These are phyloP conservation scores for Phellopilus nigrolimitatus DNA, from an alignment of 1,284 basidiomycete species.

Conservation along the genomic window DNA sequence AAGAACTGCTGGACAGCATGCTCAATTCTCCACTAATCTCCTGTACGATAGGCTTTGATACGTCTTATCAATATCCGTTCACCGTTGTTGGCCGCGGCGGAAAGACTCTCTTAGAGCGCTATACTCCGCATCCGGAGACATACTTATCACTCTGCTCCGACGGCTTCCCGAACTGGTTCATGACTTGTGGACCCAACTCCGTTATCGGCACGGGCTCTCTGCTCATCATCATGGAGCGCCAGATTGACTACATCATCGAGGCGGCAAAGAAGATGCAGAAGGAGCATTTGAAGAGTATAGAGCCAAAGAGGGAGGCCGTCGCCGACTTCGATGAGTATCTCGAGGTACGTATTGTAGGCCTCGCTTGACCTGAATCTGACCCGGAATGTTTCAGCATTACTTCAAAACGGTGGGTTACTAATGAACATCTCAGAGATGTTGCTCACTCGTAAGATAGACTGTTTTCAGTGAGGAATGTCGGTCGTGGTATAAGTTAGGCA, in stretches of 20 bases:
- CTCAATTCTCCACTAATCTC: too few species aligned
- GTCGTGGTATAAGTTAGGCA: too few species aligned
- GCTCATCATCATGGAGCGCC: too few species aligned
- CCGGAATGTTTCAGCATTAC: constrained; percentile 38
- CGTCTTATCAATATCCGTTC: constrained; percentile 43
- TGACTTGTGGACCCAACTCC: too few species aligned
- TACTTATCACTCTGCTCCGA: constrained; percentile 54
- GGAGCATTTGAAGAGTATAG: constrained; percentile 54
- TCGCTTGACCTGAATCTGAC: neutral
- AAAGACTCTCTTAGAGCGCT: constrained; percentile 42
- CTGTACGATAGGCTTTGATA: too few species aligned
- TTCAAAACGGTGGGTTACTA: constrained; percentile 38
- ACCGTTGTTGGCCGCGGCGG: constrained; percentile 49
- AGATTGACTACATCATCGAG: too few species aligned
- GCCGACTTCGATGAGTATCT: constrained; percentile 54
- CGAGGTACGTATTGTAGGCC: constrained; percentile 31
- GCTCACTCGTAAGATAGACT: too few species aligned
- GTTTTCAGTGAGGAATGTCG: too few species aligned
- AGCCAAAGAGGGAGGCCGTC: constrained; percentile 49
- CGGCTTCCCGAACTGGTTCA: too few species aligned
- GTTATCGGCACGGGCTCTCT: too few species aligned
- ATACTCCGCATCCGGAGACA: constrained; percentile 46
- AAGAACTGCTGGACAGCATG: too few species aligned
- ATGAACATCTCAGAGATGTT: neutral
- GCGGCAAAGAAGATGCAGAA: constrained; percentile 54